Evolutionary conservation across 441 rosid genomes (phyloP), one percentile per base, ranked within the genome.

Genomic region (Jatropha multifida): DNA sequence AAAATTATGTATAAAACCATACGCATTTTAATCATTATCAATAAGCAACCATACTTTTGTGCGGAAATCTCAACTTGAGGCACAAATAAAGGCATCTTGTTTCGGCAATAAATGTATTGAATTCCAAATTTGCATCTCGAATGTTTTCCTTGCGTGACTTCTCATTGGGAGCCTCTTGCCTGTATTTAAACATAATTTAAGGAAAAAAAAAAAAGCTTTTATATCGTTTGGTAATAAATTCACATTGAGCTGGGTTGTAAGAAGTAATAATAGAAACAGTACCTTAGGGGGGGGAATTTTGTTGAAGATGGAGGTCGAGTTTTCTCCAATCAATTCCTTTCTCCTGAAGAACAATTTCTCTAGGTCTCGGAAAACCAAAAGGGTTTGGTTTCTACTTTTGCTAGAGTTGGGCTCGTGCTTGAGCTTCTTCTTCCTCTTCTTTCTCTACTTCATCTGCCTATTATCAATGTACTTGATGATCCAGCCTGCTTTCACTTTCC

Each of bases 381-480:
- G 80, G 81, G 56, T 78, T 60, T 37, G 76, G 75, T 59, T 74
- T 82, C 75, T 46, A 58, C 46, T 68, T 48, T 37, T 59, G 74
- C 18, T 23, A 71, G 14, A 0, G 7, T 46, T 66, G 74, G 12
- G 23, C 27, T 58, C 2, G 1, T 27, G 32, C 32, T 27, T 46
- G 68, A 18, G 69, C 80, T 48, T 27, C 32, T 27, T 27, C 32
- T 27, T 27, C 32, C 32, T 59, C 77, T 63, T 80, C 86, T 69
- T 65, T 62, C 74, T 77, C 86, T 0, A 78, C 83, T 65, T 80
- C 85, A 65, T 75, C 79, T 26, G 79, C 81, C 85, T 76, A 79
- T 59, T 81, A 77, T 52, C 77, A 77, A 61, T 69, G 71, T 37
- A 20, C 62, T 40, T 18, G 38, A 27, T 55, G 13, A 3, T 69